These are phyloP conservation scores for Fusarium aywerte DNA, from an alignment of 2,329 filamentous ascomycete genomes.

Conservation along the genomic window DNA sequence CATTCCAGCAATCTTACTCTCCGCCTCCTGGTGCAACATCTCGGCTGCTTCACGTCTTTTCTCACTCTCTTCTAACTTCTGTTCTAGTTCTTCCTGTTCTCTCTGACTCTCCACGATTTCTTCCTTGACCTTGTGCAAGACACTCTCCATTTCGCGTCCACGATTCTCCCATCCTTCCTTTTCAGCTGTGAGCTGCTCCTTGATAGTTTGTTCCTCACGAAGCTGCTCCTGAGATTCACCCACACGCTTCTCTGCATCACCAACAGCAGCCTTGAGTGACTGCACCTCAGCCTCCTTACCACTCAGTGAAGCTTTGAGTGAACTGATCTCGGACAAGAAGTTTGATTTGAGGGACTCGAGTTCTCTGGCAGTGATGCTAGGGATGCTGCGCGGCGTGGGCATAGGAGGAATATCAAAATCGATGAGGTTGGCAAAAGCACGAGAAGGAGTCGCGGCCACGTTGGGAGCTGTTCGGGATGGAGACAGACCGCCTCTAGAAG, in stretches of 20 bases:
- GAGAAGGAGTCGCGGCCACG: constrained; percentile 59
- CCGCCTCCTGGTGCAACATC: constrained; percentile 78
- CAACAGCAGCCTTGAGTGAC: constrained; percentile 86
- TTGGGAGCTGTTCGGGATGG: constrained; percentile 49
- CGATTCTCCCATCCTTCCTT: constrained; percentile 86
- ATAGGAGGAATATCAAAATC: constrained; percentile 88
- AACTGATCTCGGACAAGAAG: constrained; percentile 92
- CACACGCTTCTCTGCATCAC: constrained; percentile 90
- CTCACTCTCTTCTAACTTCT: constrained; percentile 80
- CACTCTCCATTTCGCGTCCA: constrained; percentile 84
- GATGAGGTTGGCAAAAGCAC: constrained; percentile 73
- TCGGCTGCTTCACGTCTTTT: constrained; percentile 78
- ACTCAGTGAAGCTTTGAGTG: constrained; percentile 89
- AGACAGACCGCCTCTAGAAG: constrained; percentile 52
- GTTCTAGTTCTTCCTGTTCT: constrained; percentile 83
- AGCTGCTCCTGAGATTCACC: constrained; percentile 86
- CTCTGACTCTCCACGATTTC: constrained; percentile 81
- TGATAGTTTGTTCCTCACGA: constrained; percentile 77
- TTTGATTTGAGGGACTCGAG: constrained; percentile 91
- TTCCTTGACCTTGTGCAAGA: constrained; percentile 81
- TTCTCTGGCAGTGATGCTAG: constrained; percentile 90
- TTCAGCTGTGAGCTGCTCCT: constrained; percentile 78
- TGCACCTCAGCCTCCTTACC: constrained; percentile 93
- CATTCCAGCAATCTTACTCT: constrained; percentile 80
- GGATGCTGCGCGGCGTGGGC: constrained; percentile 90